phyloP scores from a whole-genome alignment of 495 filamentous ascomycete genomes.

The Neurospora sp. region DNA sequence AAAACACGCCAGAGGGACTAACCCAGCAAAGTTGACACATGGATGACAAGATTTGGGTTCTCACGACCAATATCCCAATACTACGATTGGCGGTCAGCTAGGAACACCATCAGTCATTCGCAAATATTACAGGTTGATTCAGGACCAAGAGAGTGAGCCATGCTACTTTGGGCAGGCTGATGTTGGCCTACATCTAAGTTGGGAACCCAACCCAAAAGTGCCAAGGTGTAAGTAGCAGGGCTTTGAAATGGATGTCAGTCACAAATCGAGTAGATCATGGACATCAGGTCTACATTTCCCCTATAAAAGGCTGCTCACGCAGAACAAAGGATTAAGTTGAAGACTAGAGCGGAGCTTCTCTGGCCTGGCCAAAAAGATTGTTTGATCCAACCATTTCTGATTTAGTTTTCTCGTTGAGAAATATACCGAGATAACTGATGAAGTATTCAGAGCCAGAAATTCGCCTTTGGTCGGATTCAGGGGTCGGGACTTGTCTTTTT shows the following conservation, averaged over 20 bases:
- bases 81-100: neutral
- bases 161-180: neutral
- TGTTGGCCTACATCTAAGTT: neutral
- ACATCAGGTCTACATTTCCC: neutral
- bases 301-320: neutral
- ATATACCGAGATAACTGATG: neutral
- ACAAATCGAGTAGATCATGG: neutral
- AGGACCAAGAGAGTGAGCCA: neutral
- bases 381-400: neutral
- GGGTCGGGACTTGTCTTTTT: neutral
- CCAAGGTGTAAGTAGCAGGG: neutral
- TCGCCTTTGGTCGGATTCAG: neutral
- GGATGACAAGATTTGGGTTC: too few species aligned
- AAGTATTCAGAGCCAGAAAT: neutral
- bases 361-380: neutral
- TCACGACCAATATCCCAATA: too few species aligned
- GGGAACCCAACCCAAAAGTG: neutral
- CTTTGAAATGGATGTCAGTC: neutral
- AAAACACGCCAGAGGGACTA: neutral
- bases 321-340: neutral
- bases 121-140: neutral
- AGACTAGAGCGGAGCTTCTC: neutral
- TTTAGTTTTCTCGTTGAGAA: neutral
- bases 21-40: neutral
- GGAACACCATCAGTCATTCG: neutral